Base-by-base conservation (phyloP, 2,329 filamentous ascomycete species). In the Tolypocladium cylindrosporum region DNA sequence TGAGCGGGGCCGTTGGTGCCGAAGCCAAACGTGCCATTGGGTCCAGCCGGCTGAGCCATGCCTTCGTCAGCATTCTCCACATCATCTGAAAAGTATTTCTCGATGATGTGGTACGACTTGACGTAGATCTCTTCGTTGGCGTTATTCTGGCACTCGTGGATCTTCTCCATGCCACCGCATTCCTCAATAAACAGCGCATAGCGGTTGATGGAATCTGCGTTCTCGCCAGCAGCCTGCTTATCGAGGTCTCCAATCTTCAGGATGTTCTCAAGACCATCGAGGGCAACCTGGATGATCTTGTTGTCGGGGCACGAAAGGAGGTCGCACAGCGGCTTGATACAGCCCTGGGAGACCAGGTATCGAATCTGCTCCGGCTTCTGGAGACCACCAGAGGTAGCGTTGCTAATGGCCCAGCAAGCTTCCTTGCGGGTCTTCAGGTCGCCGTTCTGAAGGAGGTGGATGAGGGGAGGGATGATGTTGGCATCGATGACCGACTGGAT, bases 61-160 rank as follows among this genome's bases (percentile, higher is more conserved):
- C 78, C 79, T 68, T 95, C 90, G 61, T 91, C 90, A 65, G 91
- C 91, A 67, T 92, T 91, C 71, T 96, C 94, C 58, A 97, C 94
- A 66, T 99, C 94, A 69, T 99, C 94, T 0, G 92, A 97, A 80
- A 99, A 99, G 84, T 99, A 99, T 81, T 97, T 97, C 83, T 99
- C 94, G 66, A 99, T 99, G 76, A 99, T 99, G 83, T 96, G 97
- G 83, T 97, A 99, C 0, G 94, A 94, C 86, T 99, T 99, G 93
- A 99, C 97, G 83, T 99, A 99, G 67, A 99, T 99, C 78, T 99
- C 94, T 78, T 99, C 94, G 77, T 99, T 99, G 79, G 93, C 93
- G 69, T 99, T 99, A 80, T 95, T 97, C 81, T 99, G 94, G 84
- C 94, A 97, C 68, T 97, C 93, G 78, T 99, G 94, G 67, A 99